Conservation (phyloP, 2,329 filamentous ascomycete species). For the Daldinia eschscholtzii region DNA sequence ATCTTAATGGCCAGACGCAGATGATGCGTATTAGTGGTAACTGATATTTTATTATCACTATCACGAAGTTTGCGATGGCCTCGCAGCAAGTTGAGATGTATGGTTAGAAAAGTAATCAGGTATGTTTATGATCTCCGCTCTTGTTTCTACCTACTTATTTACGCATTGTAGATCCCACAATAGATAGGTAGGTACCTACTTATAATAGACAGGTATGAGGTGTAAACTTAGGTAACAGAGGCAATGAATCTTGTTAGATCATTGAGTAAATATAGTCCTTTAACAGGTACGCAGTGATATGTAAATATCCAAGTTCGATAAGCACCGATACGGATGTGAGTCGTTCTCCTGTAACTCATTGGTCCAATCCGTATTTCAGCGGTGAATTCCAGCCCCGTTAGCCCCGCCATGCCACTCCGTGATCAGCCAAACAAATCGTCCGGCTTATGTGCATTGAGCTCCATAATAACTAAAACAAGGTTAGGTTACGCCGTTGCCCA, state of each 20-base stretch:
- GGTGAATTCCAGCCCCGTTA: conserved; percentile 4
- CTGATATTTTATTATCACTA: background rate
- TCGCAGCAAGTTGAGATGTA: background rate
- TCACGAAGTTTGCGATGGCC: background rate
- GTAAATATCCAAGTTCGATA: background rate
- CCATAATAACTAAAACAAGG: conserved; percentile 7
- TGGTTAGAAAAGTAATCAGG: background rate
- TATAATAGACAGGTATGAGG: too few species aligned
- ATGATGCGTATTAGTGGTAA: conserved; percentile 32
- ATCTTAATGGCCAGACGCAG: conserved; percentile 67
- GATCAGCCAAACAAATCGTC: background rate
- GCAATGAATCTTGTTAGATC: background rate
- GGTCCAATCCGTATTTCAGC: background rate
- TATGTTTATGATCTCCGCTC: background rate
- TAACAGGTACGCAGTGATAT: too few species aligned
- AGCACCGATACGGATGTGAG: background rate
- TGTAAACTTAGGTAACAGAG: background rate
- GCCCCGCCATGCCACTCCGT: background rate
- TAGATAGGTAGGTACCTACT: too few species aligned
- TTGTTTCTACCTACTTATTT: background rate
- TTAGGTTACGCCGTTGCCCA: conserved; percentile 47
- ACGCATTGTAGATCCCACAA: too few species aligned
- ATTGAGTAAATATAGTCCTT: background rate
- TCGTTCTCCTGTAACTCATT: background rate
- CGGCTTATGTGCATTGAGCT: background rate